These are phyloP conservation scores for Aspergillus sclerotiicarbonarius DNA, from an alignment of 495 filamentous ascomycete genomes.

Conservation along the genomic window DNA sequence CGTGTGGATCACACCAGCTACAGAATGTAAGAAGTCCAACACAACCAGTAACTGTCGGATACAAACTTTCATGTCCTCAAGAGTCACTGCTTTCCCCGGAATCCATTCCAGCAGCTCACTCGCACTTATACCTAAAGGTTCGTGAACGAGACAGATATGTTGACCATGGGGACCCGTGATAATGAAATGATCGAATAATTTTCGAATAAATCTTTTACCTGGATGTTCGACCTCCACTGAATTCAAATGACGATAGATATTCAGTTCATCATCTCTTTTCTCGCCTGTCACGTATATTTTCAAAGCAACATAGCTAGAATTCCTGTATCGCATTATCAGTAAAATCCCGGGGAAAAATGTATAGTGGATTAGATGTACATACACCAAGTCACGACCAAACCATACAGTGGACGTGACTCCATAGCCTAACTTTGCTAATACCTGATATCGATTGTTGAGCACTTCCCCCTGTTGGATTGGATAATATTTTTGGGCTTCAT, in stretches of 20 bases:
- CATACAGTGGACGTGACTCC: conserved; percentile 49
- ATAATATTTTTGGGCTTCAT: conserved; percentile 35
- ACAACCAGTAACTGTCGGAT: not conserved
- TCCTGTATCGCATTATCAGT: too few species aligned
- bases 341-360: too few species aligned
- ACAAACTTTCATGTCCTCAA: not conserved
- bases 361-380: too few species aligned
- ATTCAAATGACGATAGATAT: not conserved
- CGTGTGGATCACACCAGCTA: not conserved
- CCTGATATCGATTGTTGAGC: conserved; percentile 38
- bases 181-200: not conserved
- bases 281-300: not conserved
- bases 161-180: not conserved
- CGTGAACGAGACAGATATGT: not conserved
- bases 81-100: not conserved
- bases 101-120: too few species aligned
- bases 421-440: conserved; percentile 48
- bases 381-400: conserved; percentile 45
- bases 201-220: not conserved
- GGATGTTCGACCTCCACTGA: not conserved
- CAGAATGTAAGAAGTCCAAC: not conserved
- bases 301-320: not conserved
- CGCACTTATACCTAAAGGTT: not conserved
- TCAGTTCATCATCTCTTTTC: not conserved
- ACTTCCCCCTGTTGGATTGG: conserved; percentile 42